phyloP scores from a whole-genome alignment of 768 basidiomycete genomes.

The Lentinula detonsa region DNA sequence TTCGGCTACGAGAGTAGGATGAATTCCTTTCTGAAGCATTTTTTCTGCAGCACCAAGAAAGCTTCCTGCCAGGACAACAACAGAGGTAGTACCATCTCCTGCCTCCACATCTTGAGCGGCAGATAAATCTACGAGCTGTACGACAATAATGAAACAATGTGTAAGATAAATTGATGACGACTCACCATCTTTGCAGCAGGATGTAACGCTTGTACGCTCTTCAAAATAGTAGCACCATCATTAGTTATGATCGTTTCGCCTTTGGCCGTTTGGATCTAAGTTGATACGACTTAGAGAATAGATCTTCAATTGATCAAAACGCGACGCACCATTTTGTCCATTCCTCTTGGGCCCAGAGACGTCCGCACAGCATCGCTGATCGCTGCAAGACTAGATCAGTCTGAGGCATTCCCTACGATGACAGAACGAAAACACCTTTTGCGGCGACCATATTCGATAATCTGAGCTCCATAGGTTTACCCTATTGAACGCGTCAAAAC shows the following conservation, averaged over 20 bases:
- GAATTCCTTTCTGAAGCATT: conserved; percentile 94
- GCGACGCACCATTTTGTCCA: conserved; percentile 94
- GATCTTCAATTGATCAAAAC: neutral
- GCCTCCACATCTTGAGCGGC: conserved; percentile 98
- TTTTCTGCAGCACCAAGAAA: conserved; percentile 93
- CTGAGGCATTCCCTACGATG: conserved; percentile 6
- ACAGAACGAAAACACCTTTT: conserved; percentile 55
- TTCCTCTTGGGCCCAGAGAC: conserved; percentile 92
- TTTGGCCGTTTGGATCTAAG: conserved; percentile 90
- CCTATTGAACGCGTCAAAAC: conserved; percentile 43
- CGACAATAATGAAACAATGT: neutral
- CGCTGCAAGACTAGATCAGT: conserved; percentile 40
- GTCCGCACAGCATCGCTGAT: conserved; percentile 98
- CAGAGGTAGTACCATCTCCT: conserved; percentile 96
- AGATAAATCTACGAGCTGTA: conserved; percentile 92
- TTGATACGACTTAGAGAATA: conserved; percentile 5
- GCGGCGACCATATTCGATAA: conserved; percentile 97
- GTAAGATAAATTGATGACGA: conserved; percentile 3
- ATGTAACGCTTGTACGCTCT: conserved; percentile 92
- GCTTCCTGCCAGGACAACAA: conserved; percentile 94
- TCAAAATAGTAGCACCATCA: conserved; percentile 96
- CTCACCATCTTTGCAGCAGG: conserved; percentile 97
- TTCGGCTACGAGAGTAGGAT: conserved; percentile 96
- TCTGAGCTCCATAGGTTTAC: conserved; percentile 97
- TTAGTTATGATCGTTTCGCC: conserved; percentile 98